These are phyloP conservation scores for Ophiocordyceps camponoti-floridani DNA, from an alignment of 2,329 filamentous ascomycete species.

Conservation along the genomic window DNA sequence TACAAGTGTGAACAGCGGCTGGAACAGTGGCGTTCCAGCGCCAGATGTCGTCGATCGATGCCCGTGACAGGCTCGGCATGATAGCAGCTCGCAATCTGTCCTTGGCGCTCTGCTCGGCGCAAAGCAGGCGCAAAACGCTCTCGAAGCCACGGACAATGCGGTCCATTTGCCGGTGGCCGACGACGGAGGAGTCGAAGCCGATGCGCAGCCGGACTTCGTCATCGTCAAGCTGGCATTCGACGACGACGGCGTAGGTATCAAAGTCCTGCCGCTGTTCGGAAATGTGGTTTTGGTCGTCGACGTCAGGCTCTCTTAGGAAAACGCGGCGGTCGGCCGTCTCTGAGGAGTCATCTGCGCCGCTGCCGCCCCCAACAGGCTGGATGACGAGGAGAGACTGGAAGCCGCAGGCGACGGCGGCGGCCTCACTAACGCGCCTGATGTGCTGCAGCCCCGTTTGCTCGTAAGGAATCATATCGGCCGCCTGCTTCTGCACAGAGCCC, in stretches of 20 bases:
- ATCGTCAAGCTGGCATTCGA: slow-evolving; percentile 3
- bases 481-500: slow-evolving; percentile 7
- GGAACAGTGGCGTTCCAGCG: slow-evolving; percentile 5
- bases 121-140: slow-evolving; percentile 3
- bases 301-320: slow-evolving; percentile 1
- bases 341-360: neutral
- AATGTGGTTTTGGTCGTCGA: neutral
- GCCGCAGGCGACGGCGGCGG: slow-evolving; percentile 1
- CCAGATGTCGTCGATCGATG: slow-evolving; percentile 6
- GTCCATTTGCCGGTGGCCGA: slow-evolving; percentile 1
- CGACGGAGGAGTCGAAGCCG: slow-evolving; percentile 4
- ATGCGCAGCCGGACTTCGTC: slow-evolving; percentile 3
- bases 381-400: slow-evolving; percentile 6
- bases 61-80: slow-evolving; percentile 1
- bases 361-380: slow-evolving; percentile 2
- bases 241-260: slow-evolving; percentile 4
- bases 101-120: neutral
- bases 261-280: slow-evolving; percentile 3
- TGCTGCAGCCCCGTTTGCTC: slow-evolving; percentile 13
- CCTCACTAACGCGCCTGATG: slow-evolving; percentile 7
- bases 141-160: slow-evolving; percentile 2
- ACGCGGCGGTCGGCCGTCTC: neutral
- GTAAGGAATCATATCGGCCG: slow-evolving; percentile 9
- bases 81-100: slow-evolving; percentile 2
- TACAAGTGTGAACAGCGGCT: slow-evolving; percentile 4